Evolutionary conservation across 2,329 filamentous ascomycete genomes (phyloP).

Genomic region (Hypoxylon sp.): DNA sequence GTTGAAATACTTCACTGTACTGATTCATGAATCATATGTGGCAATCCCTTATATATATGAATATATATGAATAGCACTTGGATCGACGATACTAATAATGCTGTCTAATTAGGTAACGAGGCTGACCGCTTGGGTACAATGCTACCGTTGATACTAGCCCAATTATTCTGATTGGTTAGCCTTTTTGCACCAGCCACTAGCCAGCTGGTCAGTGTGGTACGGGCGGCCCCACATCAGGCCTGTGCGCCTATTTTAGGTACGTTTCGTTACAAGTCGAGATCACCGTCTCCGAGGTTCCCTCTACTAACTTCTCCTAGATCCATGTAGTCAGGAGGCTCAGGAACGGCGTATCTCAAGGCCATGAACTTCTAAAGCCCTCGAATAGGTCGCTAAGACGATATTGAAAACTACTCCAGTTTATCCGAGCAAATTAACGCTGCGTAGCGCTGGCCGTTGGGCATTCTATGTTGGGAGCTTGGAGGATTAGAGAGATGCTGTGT

Average conservation of each 20-base stretch:
- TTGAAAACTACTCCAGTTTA: conserved; percentile 13
- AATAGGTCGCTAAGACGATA: neutral
- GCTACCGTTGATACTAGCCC: conserved; percentile 15
- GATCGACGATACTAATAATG: conserved; percentile 12
- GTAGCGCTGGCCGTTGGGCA: conserved; percentile 7
- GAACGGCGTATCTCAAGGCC: conserved; percentile 16
- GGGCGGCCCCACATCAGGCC: neutral
- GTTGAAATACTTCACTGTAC: neutral
- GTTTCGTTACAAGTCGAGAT: conserved; percentile 13
- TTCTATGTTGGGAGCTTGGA: conserved; percentile 16
- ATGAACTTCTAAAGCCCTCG: neutral
- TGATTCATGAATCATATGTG: too few relatives aligned
- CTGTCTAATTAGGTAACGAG: conserved; percentile 3
- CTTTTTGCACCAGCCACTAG: neutral
- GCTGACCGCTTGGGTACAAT: conserved; percentile 32
- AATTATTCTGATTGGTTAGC: conserved; percentile 36
- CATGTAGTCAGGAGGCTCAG: conserved; percentile 19
- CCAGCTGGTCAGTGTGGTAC: conserved; percentile 9
- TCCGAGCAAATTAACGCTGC: conserved; percentile 3
- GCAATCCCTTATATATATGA: too few relatives aligned
- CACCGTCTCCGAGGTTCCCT: conserved; percentile 5
- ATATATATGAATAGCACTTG: neutral
- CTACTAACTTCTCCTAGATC: conserved; percentile 23
- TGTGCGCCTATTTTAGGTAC: conserved; percentile 10
- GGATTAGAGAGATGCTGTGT: conserved; percentile 24